Conservation (phyloP, 345 rosid species). For the Turnera subulata region DNA sequence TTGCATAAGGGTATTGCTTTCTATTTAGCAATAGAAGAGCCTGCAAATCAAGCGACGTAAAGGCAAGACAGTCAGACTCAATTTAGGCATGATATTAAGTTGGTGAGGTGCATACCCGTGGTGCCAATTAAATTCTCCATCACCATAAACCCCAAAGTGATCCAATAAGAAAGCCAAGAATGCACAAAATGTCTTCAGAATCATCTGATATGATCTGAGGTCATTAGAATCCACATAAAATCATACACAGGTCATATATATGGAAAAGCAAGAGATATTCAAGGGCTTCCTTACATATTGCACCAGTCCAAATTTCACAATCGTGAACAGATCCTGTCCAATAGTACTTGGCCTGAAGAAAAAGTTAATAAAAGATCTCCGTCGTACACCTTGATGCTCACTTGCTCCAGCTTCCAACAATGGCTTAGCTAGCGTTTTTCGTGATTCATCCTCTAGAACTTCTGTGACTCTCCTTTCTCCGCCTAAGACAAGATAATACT, state of each 20-base stretch:
- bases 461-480: constrained; percentile 64
- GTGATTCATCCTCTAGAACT: constrained; percentile 56
- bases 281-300: constrained; percentile 75
- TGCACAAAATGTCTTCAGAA: constrained; percentile 78
- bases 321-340: constrained; percentile 61
- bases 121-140: constrained; percentile 83
- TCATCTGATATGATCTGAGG: constrained; percentile 54
- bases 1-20: too few species aligned
- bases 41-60: too few species aligned
- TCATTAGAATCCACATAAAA: constrained; percentile 9
- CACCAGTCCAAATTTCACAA: constrained; percentile 73
- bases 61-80: not conserved
- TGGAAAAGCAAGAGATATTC: not conserved
- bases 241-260: not conserved
- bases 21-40: too few species aligned
- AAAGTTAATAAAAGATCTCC: constrained; percentile 46
- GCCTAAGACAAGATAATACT: constrained; percentile 31
- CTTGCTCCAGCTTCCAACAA: constrained; percentile 37
- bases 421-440: constrained; percentile 34
- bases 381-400: constrained; percentile 20
- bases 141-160: constrained; percentile 68
- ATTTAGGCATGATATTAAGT: not conserved
- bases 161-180: constrained; percentile 66
- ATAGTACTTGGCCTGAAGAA: constrained; percentile 53
- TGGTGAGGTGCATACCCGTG: constrained; percentile 55